A percentile compares a stretch with the other conserved stretches of the same genome.
Evolutionary conservation across 306 rosid species (phyloP).

Genomic region (apple (Malus domestica)): DNA sequence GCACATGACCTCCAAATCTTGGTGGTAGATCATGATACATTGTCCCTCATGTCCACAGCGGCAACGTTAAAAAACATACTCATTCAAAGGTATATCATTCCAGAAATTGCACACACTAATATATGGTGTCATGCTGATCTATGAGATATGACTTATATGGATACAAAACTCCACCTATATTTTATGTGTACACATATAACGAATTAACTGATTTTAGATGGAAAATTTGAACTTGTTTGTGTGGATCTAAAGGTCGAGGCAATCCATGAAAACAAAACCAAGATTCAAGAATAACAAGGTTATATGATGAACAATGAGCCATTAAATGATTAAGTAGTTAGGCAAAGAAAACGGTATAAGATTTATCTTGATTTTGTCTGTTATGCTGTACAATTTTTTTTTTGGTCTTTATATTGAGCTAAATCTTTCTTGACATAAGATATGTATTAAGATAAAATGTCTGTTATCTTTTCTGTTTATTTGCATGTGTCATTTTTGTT

Average conservation of each 20-base stretch:
- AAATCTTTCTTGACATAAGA: not conserved
- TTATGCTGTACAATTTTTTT: no score
- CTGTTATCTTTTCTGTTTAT: no score
- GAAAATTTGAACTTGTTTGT: not conserved
- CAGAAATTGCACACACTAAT: not conserved
- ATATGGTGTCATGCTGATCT: not conserved
- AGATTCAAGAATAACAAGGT: no score
- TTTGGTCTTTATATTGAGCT: not conserved
- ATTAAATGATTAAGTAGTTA: not conserved
- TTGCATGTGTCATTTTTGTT: no score
- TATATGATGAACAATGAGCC: not conserved
- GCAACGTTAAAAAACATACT: conserved; percentile 27
- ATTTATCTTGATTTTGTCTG: no score
- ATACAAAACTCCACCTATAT: not conserved
- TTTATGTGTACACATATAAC: not conserved
- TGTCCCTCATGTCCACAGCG: conserved; percentile 22
- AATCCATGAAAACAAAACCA: not conserved
- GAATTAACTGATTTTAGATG: not conserved
- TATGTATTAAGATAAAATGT: not conserved
- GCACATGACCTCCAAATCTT: conserved; percentile 34
- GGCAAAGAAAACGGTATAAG: no score
- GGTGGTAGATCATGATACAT: conserved; percentile 31
- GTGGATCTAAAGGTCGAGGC: not conserved
- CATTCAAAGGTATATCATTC: conserved; percentile 34
- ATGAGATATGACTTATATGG: not conserved